These are phyloP conservation scores for Macrophomina pseudophaseolina DNA, from an alignment of 2,329 filamentous ascomycete genomes.

Conservation along the genomic window DNA sequence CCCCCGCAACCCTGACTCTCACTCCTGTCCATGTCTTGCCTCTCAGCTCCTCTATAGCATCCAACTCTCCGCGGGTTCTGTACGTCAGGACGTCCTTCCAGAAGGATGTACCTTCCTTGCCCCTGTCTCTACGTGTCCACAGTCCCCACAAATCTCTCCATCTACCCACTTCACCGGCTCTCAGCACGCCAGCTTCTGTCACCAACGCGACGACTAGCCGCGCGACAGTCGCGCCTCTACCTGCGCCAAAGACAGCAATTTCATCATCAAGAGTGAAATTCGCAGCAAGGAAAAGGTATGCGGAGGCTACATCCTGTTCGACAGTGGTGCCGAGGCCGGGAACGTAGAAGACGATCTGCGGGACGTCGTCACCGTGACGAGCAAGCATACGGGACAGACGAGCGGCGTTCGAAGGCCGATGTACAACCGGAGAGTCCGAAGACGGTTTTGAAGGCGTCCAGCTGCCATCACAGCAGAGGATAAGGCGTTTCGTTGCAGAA, in stretches of 20 bases:
- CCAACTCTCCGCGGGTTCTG: background rate
- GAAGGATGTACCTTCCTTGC: background rate
- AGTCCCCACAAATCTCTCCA: slow-evolving; percentile 43
- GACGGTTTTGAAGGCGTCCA: slow-evolving; percentile 30
- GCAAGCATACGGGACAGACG: slow-evolving; percentile 57
- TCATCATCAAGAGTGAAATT: slow-evolving; percentile 58
- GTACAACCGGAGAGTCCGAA: background rate
- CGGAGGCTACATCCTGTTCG: slow-evolving; percentile 54
- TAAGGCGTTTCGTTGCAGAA: slow-evolving; percentile 33
- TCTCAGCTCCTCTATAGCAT: slow-evolving; percentile 16
- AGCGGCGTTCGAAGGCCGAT: slow-evolving; percentile 57
- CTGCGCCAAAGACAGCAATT: slow-evolving; percentile 54
- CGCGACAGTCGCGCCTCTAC: slow-evolving; percentile 50
- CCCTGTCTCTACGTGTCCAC: slow-evolving; percentile 1
- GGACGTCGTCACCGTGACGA: slow-evolving; percentile 43
- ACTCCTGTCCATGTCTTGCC: slow-evolving; percentile 9
- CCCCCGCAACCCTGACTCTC: slow-evolving; percentile 50
- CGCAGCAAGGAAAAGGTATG: slow-evolving; percentile 57
- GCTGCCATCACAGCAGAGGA: slow-evolving; percentile 44
- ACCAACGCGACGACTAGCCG: slow-evolving; percentile 49
- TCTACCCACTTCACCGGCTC: slow-evolving; percentile 52
- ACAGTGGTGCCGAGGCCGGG: slow-evolving; percentile 55
- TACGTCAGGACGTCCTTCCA: slow-evolving; percentile 5
- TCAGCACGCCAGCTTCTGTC: slow-evolving; percentile 54
- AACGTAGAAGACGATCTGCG: slow-evolving; percentile 59